These are phyloP conservation scores for Adansonia rubrostipa DNA, from an alignment of 441 rosid species.

Conservation along the genomic window DNA sequence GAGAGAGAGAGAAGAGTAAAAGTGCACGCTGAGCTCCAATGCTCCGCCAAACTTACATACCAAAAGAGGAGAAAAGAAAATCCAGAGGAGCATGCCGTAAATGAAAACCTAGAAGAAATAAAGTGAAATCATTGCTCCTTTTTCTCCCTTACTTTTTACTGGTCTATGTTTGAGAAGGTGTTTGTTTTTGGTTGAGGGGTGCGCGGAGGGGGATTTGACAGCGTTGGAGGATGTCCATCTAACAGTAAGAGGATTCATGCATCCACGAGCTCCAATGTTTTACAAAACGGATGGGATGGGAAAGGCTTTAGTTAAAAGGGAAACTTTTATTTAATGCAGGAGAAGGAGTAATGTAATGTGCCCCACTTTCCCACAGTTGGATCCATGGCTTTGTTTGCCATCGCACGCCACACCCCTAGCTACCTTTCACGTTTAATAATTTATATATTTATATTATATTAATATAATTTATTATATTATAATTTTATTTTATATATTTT, in stretches of 20 bases:
- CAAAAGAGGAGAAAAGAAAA: not conserved
- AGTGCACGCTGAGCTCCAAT: not conserved
- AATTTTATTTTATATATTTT: too few species aligned
- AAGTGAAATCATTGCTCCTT: not conserved
- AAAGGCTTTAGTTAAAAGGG: not conserved
- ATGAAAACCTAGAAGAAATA: not conserved
- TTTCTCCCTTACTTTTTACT: not conserved
- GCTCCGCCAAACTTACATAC: slow-evolving; percentile 29
- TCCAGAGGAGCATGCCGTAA: not conserved
- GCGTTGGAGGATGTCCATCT: not conserved
- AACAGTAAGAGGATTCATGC: not conserved
- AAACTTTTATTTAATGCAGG: not conserved
- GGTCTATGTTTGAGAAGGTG: not conserved
- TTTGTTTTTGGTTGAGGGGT: too few species aligned
- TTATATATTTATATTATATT: too few species aligned
- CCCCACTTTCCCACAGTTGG: slow-evolving; percentile 11
- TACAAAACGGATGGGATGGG: not conserved
- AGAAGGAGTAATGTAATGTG: not conserved
- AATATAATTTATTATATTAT: too few species aligned
- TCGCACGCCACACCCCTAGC: too few species aligned
- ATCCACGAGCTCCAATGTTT: not conserved
- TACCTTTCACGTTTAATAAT: too few species aligned
- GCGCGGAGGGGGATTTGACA: not conserved
- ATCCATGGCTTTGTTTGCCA: not conserved
- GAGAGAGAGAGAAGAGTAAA: not conserved